Conservation (phyloP, 129 eudicot genomes). For the Ambrosia artemisiifolia region DNA sequence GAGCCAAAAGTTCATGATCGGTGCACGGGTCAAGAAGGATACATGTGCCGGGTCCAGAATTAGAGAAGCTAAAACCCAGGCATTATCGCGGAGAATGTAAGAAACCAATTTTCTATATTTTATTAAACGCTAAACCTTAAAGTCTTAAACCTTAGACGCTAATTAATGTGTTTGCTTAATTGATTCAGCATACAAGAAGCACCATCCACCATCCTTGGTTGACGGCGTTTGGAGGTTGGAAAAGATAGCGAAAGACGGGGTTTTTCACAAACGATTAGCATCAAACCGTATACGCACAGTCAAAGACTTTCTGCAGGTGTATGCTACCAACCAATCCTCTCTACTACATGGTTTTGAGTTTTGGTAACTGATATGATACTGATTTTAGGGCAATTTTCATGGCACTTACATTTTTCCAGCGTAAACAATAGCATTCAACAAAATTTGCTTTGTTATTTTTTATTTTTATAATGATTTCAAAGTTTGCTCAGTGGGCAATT, state of each 20-base stretch:
- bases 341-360: too few species aligned
- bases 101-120: constrained; percentile 1
- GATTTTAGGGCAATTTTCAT: too few species aligned
- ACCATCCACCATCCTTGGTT: constrained; percentile 51
- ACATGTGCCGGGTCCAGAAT: constrained; percentile 33
- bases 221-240: constrained; percentile 87
- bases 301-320: constrained; percentile 50
- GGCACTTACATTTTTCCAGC: too few species aligned
- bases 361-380: too few species aligned
- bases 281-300: constrained; percentile 39
- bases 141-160: neutral
- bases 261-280: constrained; percentile 44
- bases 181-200: constrained; percentile 71
- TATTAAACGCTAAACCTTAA: neutral
- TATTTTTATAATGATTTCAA: too few species aligned
- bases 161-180: neutral
- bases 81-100: constrained; percentile 90
- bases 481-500: too few species aligned
- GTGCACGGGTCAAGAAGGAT: constrained; percentile 46
- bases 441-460: too few species aligned
- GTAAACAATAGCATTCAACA: too few species aligned
- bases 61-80: constrained; percentile 67
- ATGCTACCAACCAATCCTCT: constrained; percentile 28
- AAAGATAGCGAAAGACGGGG: constrained; percentile 80
- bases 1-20: constrained; percentile 71